Percentiles rank a stretch among this genome's conserved stretches.
Conservation (phyloP, 2,329 filamentous ascomycete genomes). For the Fragosphaeria purpurea region DNA sequence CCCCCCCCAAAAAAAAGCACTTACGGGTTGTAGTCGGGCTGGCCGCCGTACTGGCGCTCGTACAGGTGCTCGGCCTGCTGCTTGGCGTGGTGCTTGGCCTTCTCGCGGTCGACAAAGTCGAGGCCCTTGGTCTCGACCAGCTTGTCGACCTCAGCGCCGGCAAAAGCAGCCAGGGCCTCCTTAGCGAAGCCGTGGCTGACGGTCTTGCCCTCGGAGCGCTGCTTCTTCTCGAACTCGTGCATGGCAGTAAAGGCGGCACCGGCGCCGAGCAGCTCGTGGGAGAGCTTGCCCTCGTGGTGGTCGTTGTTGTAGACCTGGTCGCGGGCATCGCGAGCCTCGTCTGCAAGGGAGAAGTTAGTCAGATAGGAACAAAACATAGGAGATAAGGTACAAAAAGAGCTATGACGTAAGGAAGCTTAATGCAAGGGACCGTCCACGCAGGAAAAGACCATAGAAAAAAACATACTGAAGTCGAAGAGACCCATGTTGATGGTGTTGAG, state of each 20-base stretch:
- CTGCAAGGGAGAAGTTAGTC: slow-evolving; percentile 17
- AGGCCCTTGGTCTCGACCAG: slow-evolving; percentile 62
- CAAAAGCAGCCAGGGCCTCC: slow-evolving; percentile 63
- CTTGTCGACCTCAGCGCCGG: slow-evolving; percentile 66
- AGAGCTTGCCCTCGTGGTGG: slow-evolving; percentile 50
- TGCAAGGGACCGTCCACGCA: neutral
- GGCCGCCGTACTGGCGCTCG: slow-evolving; percentile 47
- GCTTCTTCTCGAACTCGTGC: slow-evolving; percentile 68
- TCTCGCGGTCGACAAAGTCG: slow-evolving; percentile 46
- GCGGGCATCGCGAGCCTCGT: slow-evolving; percentile 31
- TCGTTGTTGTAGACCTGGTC: slow-evolving; percentile 31
- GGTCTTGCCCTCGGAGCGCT: slow-evolving; percentile 59
- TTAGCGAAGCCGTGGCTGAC: slow-evolving; percentile 69
- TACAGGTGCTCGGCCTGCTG: slow-evolving; percentile 50
- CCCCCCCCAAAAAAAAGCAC: slow-evolving; percentile 15
- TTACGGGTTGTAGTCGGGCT: slow-evolving; percentile 48
- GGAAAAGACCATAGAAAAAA: too few species aligned
- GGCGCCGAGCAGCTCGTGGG: slow-evolving; percentile 66
- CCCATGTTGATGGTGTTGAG: slow-evolving; percentile 9
- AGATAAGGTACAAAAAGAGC: neutral
- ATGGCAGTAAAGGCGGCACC: slow-evolving; percentile 71
- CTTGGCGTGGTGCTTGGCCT: slow-evolving; percentile 49
- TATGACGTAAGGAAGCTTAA: too few species aligned
- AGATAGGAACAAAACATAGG: neutral
- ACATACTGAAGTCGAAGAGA: slow-evolving; percentile 13